A percentile compares a stretch with the other conserved stretches of the same genome.
Evolutionary conservation across 2,329 filamentous ascomycete species (phyloP).

Genomic region (Fonsecaea pedrosoi): DNA sequence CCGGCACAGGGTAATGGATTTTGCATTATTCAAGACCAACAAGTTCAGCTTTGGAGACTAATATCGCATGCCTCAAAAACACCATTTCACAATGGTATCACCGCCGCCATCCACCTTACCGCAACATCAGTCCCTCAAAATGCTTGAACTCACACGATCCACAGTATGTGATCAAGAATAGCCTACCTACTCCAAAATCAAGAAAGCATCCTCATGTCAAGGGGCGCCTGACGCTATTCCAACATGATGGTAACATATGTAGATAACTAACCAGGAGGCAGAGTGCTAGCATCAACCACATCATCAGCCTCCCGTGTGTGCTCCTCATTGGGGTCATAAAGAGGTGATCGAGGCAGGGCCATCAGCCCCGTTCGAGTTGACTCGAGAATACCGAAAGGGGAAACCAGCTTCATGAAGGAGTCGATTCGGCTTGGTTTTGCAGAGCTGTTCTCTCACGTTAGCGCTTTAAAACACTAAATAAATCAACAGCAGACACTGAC

Average conservation of each 20-base stretch:
- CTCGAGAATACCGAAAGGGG: constrained; percentile 94
- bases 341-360: constrained; percentile 91
- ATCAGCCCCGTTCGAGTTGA: constrained; percentile 95
- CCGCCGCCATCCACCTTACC: not conserved
- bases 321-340: constrained; percentile 76
- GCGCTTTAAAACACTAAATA: constrained; percentile 34
- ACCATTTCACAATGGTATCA: not conserved
- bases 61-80: not conserved
- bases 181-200: constrained; percentile 17
- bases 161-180: constrained; percentile 1
- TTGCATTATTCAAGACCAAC: not conserved
- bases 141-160: constrained; percentile 7
- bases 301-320: constrained; percentile 88
- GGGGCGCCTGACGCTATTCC: constrained; percentile 18
- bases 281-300: constrained; percentile 89
- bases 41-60: not conserved
- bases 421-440: constrained; percentile 94
- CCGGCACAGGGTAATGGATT: not conserved
- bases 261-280: constrained; percentile 76
- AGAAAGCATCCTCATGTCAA: not conserved
- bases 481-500: constrained; percentile 61
- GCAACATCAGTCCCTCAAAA: not conserved
- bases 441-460: constrained; percentile 61
- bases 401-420: constrained; percentile 94
- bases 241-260: not conserved